These are phyloP conservation scores for Gamsiella multidivaricata DNA, from an alignment of 192 early-diverging fungal genomes.

Conservation along the genomic window DNA sequence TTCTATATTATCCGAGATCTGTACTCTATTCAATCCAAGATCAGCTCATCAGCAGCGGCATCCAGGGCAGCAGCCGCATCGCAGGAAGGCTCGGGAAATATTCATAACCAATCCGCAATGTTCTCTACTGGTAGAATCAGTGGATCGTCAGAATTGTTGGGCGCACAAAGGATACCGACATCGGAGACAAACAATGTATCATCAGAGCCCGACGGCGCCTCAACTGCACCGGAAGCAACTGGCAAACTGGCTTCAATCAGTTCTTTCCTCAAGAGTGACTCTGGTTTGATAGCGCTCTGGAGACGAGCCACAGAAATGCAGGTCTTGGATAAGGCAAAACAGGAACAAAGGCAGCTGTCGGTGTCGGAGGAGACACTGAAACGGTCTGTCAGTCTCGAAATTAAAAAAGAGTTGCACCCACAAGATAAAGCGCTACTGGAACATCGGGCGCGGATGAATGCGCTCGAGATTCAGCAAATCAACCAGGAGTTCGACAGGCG, in stretches of 20 bases:
- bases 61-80: too few species aligned
- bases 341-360: slow-evolving; percentile 25
- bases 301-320: slow-evolving; percentile 52
- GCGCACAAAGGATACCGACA: background rate
- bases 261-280: slow-evolving; percentile 50
- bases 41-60: slow-evolving; percentile 27
- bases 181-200: background rate
- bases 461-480: slow-evolving; percentile 46
- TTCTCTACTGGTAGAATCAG: background rate
- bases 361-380: slow-evolving; percentile 20
- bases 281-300: slow-evolving; percentile 48
- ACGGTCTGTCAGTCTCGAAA: background rate
- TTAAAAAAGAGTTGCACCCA: slow-evolving; percentile 10
- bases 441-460: slow-evolving; percentile 37
- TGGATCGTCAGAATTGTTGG: background rate
- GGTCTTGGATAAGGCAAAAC: slow-evolving; percentile 41
- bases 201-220: background rate
- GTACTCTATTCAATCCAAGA: slow-evolving; percentile 60
- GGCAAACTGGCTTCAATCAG: slow-evolving; percentile 44
- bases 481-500: slow-evolving; percentile 50
- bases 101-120: background rate
- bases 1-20: slow-evolving; percentile 65
- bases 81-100: background rate
- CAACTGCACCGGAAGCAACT: background rate
- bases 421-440: slow-evolving; percentile 27